phyloP scores from a whole-genome alignment of 2,329 filamentous ascomycete genomes.

The Paraphoma chrysanthemicola region DNA sequence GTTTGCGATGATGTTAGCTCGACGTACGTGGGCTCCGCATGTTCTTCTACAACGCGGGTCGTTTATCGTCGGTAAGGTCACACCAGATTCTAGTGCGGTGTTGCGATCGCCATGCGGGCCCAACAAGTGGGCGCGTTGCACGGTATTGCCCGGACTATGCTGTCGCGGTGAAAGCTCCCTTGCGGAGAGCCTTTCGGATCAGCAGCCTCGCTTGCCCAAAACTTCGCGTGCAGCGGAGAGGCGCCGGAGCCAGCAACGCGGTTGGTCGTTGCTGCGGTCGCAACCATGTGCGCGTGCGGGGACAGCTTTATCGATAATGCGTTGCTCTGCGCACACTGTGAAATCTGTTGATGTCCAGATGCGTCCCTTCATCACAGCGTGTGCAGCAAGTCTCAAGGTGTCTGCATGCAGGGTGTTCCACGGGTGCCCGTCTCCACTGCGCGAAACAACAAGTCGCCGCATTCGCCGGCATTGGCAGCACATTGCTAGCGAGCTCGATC shows the following conservation, averaged over 20 bases:
- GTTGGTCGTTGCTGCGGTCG: background rate
- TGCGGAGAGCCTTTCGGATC: background rate
- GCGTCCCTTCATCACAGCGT: background rate
- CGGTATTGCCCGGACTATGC: conserved; percentile 12
- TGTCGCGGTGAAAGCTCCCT: background rate
- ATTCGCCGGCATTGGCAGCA: background rate
- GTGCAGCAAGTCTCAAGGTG: background rate
- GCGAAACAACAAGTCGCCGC: too few relatives aligned
- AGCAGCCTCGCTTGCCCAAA: background rate
- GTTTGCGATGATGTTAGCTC: background rate
- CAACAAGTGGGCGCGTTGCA: conserved; percentile 4
- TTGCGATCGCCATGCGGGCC: conserved; percentile 16
- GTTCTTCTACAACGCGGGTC: conserved; percentile 15
- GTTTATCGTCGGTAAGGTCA: conserved; percentile 29
- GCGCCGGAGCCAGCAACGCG: background rate
- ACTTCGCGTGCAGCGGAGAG: background rate
- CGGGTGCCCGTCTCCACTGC: too few relatives aligned
- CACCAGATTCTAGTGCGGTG: conserved; percentile 28
- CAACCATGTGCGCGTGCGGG: background rate
- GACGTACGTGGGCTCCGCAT: background rate
- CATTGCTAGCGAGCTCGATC: background rate
- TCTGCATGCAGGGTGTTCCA: background rate
- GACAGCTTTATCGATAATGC: background rate
- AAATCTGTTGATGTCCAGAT: background rate
- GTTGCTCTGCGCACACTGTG: background rate